A percentile compares a stretch with the other conserved stretches of the same genome.
Conservation (phyloP, 345 rosid genomes). For the Ceriops decandra region DNA sequence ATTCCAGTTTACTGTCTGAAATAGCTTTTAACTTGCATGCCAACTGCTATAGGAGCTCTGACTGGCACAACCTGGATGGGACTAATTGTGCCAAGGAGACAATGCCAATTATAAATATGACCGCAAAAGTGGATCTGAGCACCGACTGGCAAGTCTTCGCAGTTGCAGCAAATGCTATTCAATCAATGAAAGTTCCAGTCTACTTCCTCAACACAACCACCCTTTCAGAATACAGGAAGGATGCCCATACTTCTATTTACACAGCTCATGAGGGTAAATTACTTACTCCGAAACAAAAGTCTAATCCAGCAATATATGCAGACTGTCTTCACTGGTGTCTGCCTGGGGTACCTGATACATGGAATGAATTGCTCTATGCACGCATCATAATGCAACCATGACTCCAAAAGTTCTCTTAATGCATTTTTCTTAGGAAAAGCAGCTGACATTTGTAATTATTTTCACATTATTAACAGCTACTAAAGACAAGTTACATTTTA, state of each 20-base stretch:
- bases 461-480: too few species aligned
- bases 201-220: constrained; percentile 20
- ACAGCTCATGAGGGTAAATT: not conserved
- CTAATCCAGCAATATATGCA: not conserved
- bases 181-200: constrained; percentile 17
- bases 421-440: not conserved
- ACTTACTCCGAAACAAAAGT: constrained; percentile 5
- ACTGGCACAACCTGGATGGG: constrained; percentile 14
- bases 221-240: constrained; percentile 25
- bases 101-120: constrained; percentile 1
- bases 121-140: constrained; percentile 2
- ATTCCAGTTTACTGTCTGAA: not conserved
- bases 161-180: constrained; percentile 3
- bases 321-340: constrained; percentile 28
- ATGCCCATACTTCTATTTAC: constrained; percentile 23
- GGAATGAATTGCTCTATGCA: constrained; percentile 26
- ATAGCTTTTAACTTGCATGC: not conserved
- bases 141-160: constrained; percentile 3
- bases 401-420: not conserved
- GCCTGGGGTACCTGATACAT: constrained; percentile 25
- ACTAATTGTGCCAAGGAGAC: constrained; percentile 17
- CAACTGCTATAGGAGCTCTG: constrained; percentile 13
- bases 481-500: too few species aligned
- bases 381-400: not conserved
- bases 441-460: not conserved